Evolutionary conservation across 495 filamentous ascomycete genomes (phyloP).

Genomic region (Lasiosphaeriaceae sp.): DNA sequence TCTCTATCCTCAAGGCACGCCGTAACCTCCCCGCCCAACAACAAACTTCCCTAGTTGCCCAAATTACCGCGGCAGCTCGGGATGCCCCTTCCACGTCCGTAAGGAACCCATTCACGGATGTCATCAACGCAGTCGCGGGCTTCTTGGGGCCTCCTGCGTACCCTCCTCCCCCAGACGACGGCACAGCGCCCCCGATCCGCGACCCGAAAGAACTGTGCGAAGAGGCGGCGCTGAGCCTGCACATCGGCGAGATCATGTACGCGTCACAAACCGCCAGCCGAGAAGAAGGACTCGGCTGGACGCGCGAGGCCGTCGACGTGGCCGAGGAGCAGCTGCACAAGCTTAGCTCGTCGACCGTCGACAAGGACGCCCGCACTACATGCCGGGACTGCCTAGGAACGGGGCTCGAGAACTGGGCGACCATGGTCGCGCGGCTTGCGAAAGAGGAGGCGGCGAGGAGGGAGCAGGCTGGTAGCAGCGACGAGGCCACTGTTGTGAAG

Average conservation of each 20-base stretch:
- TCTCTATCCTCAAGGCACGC: slow-evolving; percentile 77
- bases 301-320: slow-evolving; percentile 71
- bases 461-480: slow-evolving; percentile 8
- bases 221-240: slow-evolving; percentile 78
- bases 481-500: slow-evolving; percentile 2
- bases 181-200: slow-evolving; percentile 59
- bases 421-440: slow-evolving; percentile 62
- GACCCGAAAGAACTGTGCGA: slow-evolving; percentile 64
- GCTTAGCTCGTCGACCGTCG: slow-evolving; percentile 8
- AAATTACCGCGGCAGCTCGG: background rate
- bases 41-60: slow-evolving; percentile 3
- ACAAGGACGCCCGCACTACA: slow-evolving; percentile 38
- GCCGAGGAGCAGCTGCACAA: slow-evolving; percentile 50
- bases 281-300: slow-evolving; percentile 77
- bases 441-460: slow-evolving; percentile 46
- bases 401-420: slow-evolving; percentile 69
- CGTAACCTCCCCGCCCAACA: slow-evolving; percentile 32
- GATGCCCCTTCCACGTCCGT: slow-evolving; percentile 5
- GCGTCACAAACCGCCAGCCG: slow-evolving; percentile 38
- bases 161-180: slow-evolving; percentile 61
- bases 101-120: slow-evolving; percentile 11
- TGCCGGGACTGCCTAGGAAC: slow-evolving; percentile 71
- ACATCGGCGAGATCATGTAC: slow-evolving; percentile 93
- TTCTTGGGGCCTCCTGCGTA: slow-evolving; percentile 54
- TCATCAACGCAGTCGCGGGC: slow-evolving; percentile 32